phyloP scores from a whole-genome alignment of 2,329 filamentous ascomycete genomes.

The Xylariaceae sp. region DNA sequence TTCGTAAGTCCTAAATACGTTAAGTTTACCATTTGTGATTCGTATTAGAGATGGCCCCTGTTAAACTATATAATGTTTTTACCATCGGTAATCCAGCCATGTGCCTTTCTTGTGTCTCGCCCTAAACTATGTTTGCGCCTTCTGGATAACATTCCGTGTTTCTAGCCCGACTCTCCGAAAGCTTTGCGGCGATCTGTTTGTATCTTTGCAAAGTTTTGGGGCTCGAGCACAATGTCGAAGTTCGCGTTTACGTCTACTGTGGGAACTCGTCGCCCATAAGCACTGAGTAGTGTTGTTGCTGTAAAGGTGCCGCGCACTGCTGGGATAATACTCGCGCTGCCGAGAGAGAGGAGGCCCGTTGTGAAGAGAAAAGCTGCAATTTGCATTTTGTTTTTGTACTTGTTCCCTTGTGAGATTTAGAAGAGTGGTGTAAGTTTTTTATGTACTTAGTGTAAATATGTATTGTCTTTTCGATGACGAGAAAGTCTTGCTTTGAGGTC shows the following conservation, averaged over 20 bases:
- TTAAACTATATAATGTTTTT: too few relatives aligned
- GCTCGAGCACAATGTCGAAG: slow-evolving; percentile 7
- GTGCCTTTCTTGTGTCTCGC: too few relatives aligned
- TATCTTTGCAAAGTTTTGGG: slow-evolving; percentile 15
- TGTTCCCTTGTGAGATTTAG: background rate
- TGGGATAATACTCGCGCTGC: slow-evolving; percentile 24
- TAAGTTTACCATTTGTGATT: too few relatives aligned
- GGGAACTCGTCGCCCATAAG: background rate
- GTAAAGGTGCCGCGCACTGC: background rate
- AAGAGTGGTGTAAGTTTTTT: background rate
- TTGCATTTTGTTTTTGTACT: slow-evolving; percentile 16
- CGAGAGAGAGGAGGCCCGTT: slow-evolving; percentile 9
- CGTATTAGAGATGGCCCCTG: too few relatives aligned
- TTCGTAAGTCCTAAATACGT: too few relatives aligned
- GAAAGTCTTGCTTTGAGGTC: too few relatives aligned
- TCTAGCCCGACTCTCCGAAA: slow-evolving; percentile 4
- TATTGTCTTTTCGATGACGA: too few relatives aligned
- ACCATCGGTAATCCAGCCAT: too few relatives aligned
- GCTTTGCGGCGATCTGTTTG: slow-evolving; percentile 20
- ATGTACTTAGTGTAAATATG: background rate
- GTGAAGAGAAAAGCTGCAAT: slow-evolving; percentile 9
- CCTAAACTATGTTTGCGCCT: background rate
- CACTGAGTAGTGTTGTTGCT: background rate
- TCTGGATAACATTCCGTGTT: too few relatives aligned
- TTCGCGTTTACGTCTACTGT: too few relatives aligned